These are phyloP conservation scores for Gaultheria prostrata DNA, from an alignment of 148 eudicot species.

Conservation along the genomic window DNA sequence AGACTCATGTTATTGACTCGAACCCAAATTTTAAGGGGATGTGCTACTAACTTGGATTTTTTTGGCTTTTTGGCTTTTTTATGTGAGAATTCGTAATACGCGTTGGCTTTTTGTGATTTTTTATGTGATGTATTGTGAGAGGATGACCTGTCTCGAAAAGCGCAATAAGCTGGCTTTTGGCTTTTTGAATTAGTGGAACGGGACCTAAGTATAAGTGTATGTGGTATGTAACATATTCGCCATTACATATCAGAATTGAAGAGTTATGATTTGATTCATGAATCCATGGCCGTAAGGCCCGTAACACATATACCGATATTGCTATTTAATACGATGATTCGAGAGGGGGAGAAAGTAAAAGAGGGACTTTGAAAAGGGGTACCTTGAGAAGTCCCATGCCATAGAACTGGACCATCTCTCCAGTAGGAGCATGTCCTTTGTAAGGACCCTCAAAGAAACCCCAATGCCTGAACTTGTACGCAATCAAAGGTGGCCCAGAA, in stretches of 20 bases:
- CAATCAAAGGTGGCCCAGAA: constrained; percentile 68
- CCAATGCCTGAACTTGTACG: constrained; percentile 93
- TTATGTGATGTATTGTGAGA: too few relatives aligned
- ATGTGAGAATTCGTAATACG: too few relatives aligned
- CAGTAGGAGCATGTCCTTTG: constrained; percentile 76
- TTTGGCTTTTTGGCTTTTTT: too few relatives aligned
- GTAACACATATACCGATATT: neutral
- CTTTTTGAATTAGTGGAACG: too few relatives aligned
- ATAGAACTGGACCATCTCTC: constrained; percentile 65
- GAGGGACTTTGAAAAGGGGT: neutral
- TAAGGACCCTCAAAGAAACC: constrained; percentile 87
- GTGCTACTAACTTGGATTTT: too few relatives aligned
- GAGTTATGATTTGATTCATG: neutral
- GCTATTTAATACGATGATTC: neutral
- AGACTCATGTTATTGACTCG: neutral
- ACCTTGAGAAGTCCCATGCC: constrained; percentile 89
- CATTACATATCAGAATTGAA: neutral
- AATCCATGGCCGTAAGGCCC: neutral
- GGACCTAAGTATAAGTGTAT: too few relatives aligned
- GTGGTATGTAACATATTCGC: neutral
- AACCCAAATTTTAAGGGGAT: neutral
- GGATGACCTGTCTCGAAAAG: too few relatives aligned
- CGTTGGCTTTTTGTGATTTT: too few relatives aligned
- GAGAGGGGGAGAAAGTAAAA: neutral
- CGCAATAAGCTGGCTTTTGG: too few relatives aligned